Evolutionary conservation across 495 filamentous ascomycete genomes (phyloP), one percentile per base, ranked within the genome.

Genomic region (Tuber calosporum): DNA sequence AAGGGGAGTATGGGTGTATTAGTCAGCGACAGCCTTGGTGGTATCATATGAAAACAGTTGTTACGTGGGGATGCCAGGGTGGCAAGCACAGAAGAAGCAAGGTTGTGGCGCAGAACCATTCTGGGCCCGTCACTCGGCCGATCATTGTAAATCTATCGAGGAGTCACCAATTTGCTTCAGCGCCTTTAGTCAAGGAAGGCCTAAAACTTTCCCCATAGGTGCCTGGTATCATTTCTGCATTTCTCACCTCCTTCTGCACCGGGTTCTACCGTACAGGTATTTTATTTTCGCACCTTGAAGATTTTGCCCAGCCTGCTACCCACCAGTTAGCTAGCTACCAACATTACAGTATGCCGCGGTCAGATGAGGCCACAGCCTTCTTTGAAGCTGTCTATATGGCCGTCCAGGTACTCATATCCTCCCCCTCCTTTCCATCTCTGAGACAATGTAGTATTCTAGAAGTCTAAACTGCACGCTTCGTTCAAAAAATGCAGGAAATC

Each of bases 291-390:
- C 26, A 8, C 45, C 45, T 26, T 53, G 20, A 5, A 30, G 26
- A 4, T 2, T 5, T 58, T 58, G 48, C 48, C 30, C 48, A 15
- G 30, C 48, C 48, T 22, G 11, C 48, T 58, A 4, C 53, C 5
- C 19, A 62, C 17, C 53, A 17, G n/a, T n/a, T 26, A 62, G 48
- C n/a, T 15, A 62, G 53, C 53, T 19, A 34, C 3, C 26, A 17
- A 15, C 41, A 22, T 26, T 34, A 40, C 19, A 9, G 76, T 7
- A 94, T 94, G 92, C 81, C 90, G 38, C 90, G 91, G 73, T 88
- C 89, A 34, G 92, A 95, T 80, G 94, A 97, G 85, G 93, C 93
- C 34, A 87, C 90, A 79, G 87, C 87, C 75, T 98, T 94, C 87
- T 93, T 90, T 83, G 84, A 88, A 75, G 92, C 90, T 45, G 94